These are phyloP conservation scores for Pseudogymnoascus sp. DNA, from an alignment of 2,329 filamentous ascomycete genomes.

Conservation along the genomic window DNA sequence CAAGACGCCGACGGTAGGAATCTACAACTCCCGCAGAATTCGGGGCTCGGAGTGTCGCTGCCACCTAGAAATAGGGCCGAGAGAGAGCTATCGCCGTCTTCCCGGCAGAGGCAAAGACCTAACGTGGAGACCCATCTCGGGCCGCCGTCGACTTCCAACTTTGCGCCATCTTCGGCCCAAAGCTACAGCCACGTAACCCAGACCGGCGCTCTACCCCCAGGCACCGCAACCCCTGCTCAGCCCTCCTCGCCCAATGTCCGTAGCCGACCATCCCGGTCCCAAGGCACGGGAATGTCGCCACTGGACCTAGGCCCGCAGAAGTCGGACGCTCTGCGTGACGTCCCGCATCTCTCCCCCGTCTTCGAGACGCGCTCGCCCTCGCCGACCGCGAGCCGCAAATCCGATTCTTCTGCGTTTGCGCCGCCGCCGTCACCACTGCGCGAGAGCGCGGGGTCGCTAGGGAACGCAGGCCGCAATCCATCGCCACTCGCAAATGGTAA, in stretches of 20 bases:
- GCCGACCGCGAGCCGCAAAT: slow-evolving; percentile 50
- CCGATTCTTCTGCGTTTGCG: slow-evolving; percentile 33
- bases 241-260: background rate
- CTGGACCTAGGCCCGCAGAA: background rate
- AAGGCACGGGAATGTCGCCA: background rate
- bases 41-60: background rate
- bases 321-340: background rate
- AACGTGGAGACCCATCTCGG: background rate
- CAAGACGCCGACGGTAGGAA: background rate
- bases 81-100: background rate
- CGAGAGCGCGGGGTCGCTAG: slow-evolving; percentile 16
- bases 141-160: background rate
- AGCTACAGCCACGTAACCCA: background rate
- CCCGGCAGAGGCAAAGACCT: background rate
- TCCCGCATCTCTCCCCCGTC: slow-evolving; percentile 58
- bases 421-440: slow-evolving; percentile 11
- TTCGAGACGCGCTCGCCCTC: slow-evolving; percentile 67
- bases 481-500: slow-evolving; percentile 16
- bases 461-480: slow-evolving; percentile 32
- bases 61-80: background rate
- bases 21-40: background rate
- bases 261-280: background rate
- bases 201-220: background rate
- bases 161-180: background rate
- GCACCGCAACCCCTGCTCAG: background rate